Evolutionary conservation across 78 protist genomes (phyloP).

Genomic region (Mantamonas sphyraenae): DNA sequence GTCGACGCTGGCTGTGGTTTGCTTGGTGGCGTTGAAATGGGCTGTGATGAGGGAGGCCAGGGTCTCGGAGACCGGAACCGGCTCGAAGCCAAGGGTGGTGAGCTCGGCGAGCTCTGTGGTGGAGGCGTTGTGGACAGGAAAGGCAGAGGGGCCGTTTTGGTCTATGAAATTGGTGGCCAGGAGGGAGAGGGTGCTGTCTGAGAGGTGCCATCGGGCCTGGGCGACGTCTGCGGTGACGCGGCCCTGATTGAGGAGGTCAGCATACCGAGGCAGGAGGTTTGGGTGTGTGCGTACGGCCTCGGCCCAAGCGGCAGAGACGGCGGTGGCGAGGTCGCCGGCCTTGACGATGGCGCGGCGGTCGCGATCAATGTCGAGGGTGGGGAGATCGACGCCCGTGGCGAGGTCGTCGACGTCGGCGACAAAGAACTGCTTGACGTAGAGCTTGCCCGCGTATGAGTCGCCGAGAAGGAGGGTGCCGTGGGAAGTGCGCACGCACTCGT

Average conservation of each 20-base stretch:
- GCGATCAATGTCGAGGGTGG: not conserved
- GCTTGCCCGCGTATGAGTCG: not conserved
- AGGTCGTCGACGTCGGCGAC: not conserved
- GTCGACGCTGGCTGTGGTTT: too few species aligned
- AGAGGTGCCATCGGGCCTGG: not conserved
- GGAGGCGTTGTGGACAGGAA: too few species aligned
- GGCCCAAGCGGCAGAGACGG: not conserved
- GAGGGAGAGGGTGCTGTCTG: not conserved
- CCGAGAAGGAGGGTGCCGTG: not conserved
- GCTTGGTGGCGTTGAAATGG: too few species aligned
- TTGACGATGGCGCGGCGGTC: not conserved
- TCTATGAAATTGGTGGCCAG: not conserved
- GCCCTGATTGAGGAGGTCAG: not conserved
- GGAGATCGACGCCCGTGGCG: not conserved
- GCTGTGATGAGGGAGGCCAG: too few species aligned
- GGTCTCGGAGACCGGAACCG: too few species aligned
- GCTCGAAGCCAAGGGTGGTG: too few species aligned
- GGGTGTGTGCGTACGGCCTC: not conserved
- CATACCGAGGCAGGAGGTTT: not conserved
- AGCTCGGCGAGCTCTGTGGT: too few species aligned
- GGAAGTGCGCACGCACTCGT: not conserved
- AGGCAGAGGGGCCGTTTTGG: not conserved
- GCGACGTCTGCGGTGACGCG: not conserved
- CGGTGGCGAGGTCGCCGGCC: not conserved
- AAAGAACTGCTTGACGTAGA: not conserved